Base-by-base conservation (phyloP, 768 basidiomycete genomes). In the Xerocomellus chrysenteron region DNA sequence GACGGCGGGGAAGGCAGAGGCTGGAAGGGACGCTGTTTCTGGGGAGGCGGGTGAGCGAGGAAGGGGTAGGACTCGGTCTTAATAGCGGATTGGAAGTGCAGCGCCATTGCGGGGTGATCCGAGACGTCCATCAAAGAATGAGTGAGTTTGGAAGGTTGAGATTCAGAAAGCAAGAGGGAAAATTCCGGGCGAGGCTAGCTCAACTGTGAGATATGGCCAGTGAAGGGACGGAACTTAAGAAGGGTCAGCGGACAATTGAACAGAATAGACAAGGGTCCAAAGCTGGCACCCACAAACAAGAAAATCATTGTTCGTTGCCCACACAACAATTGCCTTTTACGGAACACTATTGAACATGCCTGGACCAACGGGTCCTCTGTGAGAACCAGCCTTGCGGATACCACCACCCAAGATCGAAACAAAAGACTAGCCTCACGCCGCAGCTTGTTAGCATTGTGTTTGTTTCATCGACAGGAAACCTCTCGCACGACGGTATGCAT, bases 31-130 rank as follows among this genome's bases (percentile, higher is more conserved):
- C 70, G 71, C 60, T 68, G 71, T 63, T 78, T 78, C 51, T 67
- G 71, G 8, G 72, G 70, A 43, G 70, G 71, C 13, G 77, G 80
- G 44, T 72, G 67, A 11, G 78, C 73, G 2, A 80, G 76, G 61
- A 80, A 80, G n/a, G 78, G 52, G 57, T 78, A 79, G 8, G 21
- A 21, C 21, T 64, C 50, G 11, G 55, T 48, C 58, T 59, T 67
- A 54, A 61, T 49, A 52, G 55, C 28, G 9, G 63, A 44, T 45
- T 49, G 39, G 16, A 30, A 19, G 19, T 49, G 54, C 16, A 33
- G 14, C 12, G 57, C 13, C 61, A 65, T 66, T 35, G 42, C 47
- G 58, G 59, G 39, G 51, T 50, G n/a, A 56, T 55, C 54, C 24
- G 51, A 26, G 32, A 47, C 12, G 48, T 57, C 62, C 55, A 44